Evolutionary conservation across 2,329 filamentous ascomycete genomes (phyloP).

Genomic region (Venturia effusa): DNA sequence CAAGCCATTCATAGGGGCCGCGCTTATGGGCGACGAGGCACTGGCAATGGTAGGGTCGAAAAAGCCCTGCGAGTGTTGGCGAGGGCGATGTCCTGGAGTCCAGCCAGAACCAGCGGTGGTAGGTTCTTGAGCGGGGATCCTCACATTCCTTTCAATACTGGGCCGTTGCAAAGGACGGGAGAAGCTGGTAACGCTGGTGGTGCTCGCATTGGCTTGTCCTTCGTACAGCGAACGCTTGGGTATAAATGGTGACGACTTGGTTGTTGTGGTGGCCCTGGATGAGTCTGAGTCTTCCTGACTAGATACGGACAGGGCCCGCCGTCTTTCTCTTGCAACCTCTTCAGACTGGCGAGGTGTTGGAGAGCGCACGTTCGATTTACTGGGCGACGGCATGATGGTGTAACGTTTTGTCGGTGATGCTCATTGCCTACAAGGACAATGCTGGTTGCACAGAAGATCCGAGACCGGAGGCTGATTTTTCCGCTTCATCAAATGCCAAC

Average conservation of each 20-base stretch:
- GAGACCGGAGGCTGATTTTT: neutral
- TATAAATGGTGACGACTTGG: constrained; percentile 7
- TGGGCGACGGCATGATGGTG: constrained; percentile 1
- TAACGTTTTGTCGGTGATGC: neutral
- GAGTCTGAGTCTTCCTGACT: constrained; percentile 9
- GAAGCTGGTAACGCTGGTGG: constrained; percentile 6
- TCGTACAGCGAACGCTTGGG: constrained; percentile 5
- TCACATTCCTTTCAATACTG: neutral
- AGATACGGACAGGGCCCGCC: neutral
- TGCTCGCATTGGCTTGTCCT: constrained; percentile 3
- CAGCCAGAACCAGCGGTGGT: neutral
- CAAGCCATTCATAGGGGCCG: constrained; percentile 30
- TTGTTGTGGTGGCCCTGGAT: neutral
- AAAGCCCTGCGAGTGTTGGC: constrained; percentile 64
- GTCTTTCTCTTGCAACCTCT: neutral
- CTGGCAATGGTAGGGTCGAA: constrained; percentile 66
- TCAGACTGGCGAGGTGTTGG: neutral
- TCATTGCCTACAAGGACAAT: neutral
- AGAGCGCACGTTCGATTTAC: neutral
- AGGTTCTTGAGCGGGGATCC: neutral
- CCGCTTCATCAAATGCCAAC: neutral
- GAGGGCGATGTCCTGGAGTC: constrained; percentile 40
- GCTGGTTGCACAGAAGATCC: neutral
- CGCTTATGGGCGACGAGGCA: constrained; percentile 43
- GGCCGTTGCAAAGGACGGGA: constrained; percentile 7